These are phyloP conservation scores for Backusella tuberculispora DNA, from an alignment of 192 early-diverging fungal species.

Conservation along the genomic window DNA sequence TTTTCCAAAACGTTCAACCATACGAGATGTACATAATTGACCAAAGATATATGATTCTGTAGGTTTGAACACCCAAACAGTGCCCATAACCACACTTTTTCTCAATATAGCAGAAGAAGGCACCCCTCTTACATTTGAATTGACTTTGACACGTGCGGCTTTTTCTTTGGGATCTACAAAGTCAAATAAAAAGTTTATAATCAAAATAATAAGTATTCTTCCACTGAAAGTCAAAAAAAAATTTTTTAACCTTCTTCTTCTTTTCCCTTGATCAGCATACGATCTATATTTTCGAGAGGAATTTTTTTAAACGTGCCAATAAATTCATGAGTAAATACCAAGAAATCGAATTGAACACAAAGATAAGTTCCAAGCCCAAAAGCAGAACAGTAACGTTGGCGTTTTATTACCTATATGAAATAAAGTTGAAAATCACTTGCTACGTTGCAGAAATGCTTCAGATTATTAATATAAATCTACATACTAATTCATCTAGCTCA, in stretches of 20 bases:
- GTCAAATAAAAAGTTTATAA: not conserved
- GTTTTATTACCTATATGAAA: conserved; percentile 69
- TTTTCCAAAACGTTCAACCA: conserved; percentile 89
- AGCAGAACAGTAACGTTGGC: conserved; percentile 85
- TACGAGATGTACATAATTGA: conserved; percentile 75
- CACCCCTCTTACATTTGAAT: conserved; percentile 54
- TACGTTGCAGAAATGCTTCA: not conserved
- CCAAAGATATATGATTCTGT: conserved; percentile 62
- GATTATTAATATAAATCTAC: not conserved
- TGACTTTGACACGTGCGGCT: conserved; percentile 20
- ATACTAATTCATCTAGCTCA: conserved; percentile 81
- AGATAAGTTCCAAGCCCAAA: conserved; percentile 88
- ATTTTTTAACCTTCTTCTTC: not conserved
- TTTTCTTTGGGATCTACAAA: not conserved
- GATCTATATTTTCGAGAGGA: conserved; percentile 52
- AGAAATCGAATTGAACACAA: conserved; percentile 87
- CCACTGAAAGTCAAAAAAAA: not conserved
- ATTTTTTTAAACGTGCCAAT: conserved; percentile 82
- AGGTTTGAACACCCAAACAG: conserved; percentile 84
- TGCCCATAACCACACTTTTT: conserved; percentile 89
- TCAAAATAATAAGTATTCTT: not conserved
- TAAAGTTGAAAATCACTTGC: not conserved
- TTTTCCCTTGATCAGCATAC: conserved; percentile 11
- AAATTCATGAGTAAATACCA: conserved; percentile 95
- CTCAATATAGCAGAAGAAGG: conserved; percentile 79